Conservation (phyloP, 2,329 filamentous ascomycete genomes). For the Aspergillus ustus region DNA sequence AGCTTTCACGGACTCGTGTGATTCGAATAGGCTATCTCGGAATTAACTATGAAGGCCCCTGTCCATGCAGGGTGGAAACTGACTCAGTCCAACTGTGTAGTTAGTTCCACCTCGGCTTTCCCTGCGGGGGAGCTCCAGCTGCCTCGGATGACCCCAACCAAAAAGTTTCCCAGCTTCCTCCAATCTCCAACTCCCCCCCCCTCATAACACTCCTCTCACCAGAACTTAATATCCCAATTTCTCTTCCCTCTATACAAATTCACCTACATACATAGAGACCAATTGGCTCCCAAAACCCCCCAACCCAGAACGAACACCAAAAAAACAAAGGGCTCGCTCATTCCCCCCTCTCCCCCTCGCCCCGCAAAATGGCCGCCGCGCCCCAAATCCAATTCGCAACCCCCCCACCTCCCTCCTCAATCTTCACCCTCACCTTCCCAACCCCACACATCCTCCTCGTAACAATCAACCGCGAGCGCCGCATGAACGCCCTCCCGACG, state of each 20-base stretch:
- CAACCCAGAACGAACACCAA: too few relatives aligned
- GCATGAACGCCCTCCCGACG: conserved; percentile 47
- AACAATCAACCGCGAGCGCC: conserved; percentile 46
- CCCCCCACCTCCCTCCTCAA: conserved; percentile 5
- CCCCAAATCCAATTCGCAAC: conserved; percentile 7
- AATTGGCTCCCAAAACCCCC: too few relatives aligned
- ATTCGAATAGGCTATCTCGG: too few relatives aligned
- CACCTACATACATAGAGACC: neutral
- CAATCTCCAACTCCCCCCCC: neutral
- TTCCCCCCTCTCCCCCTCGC: too few relatives aligned
- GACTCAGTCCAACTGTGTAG: neutral
- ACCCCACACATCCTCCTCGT: conserved; percentile 48
- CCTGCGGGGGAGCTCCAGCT: neutral
- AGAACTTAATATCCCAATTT: too few relatives aligned
- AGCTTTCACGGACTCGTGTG: too few relatives aligned
- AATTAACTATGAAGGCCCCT: too few relatives aligned
- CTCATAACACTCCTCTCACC: neutral
- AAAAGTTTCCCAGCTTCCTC: neutral
- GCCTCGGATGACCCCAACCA: neutral
- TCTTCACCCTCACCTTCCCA: conserved; percentile 40
- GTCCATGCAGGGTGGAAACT: too few relatives aligned
- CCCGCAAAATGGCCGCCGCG: neutral
- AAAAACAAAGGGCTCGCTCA: too few relatives aligned
- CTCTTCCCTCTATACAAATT: neutral
- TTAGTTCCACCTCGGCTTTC: neutral